Conservation (phyloP, 2,329 filamentous ascomycete species). For the Cladosporium sp. region DNA sequence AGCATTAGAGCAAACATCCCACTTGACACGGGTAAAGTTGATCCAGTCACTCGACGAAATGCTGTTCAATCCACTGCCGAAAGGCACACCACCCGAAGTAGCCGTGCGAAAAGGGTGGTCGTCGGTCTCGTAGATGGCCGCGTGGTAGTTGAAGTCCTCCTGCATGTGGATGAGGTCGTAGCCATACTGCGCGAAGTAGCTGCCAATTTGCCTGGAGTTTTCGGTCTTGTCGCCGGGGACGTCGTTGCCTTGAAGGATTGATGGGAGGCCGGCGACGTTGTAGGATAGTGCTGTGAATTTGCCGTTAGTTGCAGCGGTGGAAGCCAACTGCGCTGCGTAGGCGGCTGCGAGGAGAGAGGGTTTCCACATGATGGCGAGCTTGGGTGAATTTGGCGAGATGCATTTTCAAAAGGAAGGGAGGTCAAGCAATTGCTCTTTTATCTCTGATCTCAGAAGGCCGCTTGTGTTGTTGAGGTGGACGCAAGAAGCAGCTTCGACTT, state of each 20-base stretch:
- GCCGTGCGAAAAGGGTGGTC: conserved; percentile 57
- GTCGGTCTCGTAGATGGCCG: conserved; percentile 58
- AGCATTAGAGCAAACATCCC: conserved; percentile 55
- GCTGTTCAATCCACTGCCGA: conserved; percentile 63
- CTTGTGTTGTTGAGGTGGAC: too few species aligned
- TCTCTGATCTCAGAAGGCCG: too few species aligned
- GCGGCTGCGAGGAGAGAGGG: conserved; percentile 8
- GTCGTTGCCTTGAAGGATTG: conserved; percentile 55
- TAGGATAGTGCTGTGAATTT: conserved; percentile 50
- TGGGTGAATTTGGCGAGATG: too few species aligned
- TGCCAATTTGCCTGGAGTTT: conserved; percentile 56
- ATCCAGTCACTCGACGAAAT: conserved; percentile 38
- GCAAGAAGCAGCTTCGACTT: too few species aligned
- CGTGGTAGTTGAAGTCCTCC: conserved; percentile 66
- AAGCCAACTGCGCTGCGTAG: conserved; percentile 9
- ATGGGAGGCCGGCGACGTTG: conserved; percentile 59
- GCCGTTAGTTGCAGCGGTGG: conserved; percentile 33
- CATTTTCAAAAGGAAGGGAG: too few species aligned
- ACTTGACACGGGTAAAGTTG: conserved; percentile 56
- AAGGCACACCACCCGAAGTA: conserved; percentile 60
- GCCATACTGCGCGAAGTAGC: conserved; percentile 51
- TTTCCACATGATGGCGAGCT: background rate
- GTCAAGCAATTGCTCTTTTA: too few species aligned
- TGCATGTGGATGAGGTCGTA: conserved; percentile 64
- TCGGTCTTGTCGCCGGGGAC: conserved; percentile 58